Evolutionary conservation across 306 rosid species (phyloP).

Genomic region (Prunus dulcis): DNA sequence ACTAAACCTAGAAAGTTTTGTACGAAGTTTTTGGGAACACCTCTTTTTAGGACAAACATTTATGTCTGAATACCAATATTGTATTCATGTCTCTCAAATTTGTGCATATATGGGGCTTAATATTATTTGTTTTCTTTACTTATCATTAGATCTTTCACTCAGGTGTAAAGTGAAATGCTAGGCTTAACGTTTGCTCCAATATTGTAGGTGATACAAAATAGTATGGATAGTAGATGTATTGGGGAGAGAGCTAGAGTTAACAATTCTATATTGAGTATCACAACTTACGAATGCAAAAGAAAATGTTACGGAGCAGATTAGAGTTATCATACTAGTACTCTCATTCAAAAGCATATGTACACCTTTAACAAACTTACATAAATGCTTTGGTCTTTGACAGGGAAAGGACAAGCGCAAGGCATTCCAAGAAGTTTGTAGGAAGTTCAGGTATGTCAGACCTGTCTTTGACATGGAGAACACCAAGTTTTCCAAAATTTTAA

Average conservation of each 20-base stretch:
- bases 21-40: background rate
- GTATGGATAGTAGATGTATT: background rate
- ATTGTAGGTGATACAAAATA: background rate
- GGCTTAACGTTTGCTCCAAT: background rate
- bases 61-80: background rate
- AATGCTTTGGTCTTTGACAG: constrained; percentile 34
- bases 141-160: background rate
- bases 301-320: background rate
- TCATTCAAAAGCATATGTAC: background rate
- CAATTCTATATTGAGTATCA: background rate
- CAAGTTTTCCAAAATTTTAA: constrained; percentile 21
- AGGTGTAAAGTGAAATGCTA: background rate
- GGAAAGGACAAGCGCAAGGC: constrained; percentile 94
- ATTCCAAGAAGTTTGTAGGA: constrained; percentile 65
- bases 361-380: background rate
- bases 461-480: background rate
- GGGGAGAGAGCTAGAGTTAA: background rate
- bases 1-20: background rate
- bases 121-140: background rate
- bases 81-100: background rate
- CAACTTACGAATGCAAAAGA: background rate
- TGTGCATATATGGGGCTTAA: background rate
- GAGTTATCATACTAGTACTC: background rate
- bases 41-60: background rate
- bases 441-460: constrained; percentile 40